Percentiles rank a stretch among this genome's conserved stretches.
Conservation (phyloP, 345 rosid genomes). For the sweet orange (Citrus sinensis) region DNA sequence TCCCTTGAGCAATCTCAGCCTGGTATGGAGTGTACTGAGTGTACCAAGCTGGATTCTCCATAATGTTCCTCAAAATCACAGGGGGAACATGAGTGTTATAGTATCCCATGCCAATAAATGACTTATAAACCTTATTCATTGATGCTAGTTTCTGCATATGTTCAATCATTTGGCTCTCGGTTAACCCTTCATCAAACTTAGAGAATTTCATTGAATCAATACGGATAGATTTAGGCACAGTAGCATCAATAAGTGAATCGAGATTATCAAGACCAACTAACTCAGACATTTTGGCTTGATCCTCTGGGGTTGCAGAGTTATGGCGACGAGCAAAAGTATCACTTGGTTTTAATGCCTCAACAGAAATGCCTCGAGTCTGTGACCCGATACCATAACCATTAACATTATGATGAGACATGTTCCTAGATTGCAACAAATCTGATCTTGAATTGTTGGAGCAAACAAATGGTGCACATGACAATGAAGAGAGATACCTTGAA, state of each 20-base stretch:
- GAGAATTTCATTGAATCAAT: constrained; percentile 81
- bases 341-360: constrained; percentile 61
- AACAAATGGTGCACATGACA: constrained; percentile 43
- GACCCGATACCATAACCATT: constrained; percentile 43
- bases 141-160: constrained; percentile 80
- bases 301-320: constrained; percentile 90
- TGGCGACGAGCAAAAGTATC: constrained; percentile 95
- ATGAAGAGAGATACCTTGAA: constrained; percentile 71
- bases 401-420: constrained; percentile 17
- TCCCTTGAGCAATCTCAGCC: constrained; percentile 94
- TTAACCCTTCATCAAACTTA: constrained; percentile 81
- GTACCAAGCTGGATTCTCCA: constrained; percentile 99
- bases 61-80: constrained; percentile 86
- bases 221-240: constrained; percentile 97
- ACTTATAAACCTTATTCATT: constrained; percentile 78
- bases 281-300: constrained; percentile 72
- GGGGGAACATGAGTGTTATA: constrained; percentile 85
- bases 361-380: constrained; percentile 63
- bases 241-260: constrained; percentile 72
- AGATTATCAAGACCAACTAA: constrained; percentile 67
- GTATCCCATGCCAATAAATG: constrained; percentile 94
- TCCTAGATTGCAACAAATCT: constrained; percentile 25
- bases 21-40: constrained; percentile 98
- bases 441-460: constrained; percentile 24
- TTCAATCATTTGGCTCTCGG: constrained; percentile 80